These are phyloP conservation scores for Garcia nutans DNA, from an alignment of 345 rosid genomes.

Conservation along the genomic window DNA sequence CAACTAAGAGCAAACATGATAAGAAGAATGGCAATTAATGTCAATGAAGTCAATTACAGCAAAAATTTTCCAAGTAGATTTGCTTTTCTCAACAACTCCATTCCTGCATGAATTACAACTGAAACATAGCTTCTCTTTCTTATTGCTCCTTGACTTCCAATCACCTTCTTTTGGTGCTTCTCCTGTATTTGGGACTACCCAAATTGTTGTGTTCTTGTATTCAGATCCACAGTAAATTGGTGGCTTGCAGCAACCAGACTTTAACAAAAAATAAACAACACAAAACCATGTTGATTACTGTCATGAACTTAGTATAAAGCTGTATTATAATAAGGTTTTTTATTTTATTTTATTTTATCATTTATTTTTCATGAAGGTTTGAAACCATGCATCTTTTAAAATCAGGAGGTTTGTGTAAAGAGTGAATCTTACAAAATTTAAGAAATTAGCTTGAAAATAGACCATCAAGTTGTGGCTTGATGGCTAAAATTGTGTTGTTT, in stretches of 20 bases:
- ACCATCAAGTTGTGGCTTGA: too few relatives aligned
- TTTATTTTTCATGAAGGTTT: too few relatives aligned
- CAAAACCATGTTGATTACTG: too few relatives aligned
- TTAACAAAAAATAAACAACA: background rate
- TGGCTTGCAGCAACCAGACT: slow-evolving; percentile 57
- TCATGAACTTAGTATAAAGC: too few relatives aligned
- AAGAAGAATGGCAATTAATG: slow-evolving; percentile 1
- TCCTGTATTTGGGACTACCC: slow-evolving; percentile 11
- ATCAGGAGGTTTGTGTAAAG: too few relatives aligned
- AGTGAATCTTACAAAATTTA: too few relatives aligned
- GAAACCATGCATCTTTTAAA: too few relatives aligned
- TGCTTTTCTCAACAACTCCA: slow-evolving; percentile 17
- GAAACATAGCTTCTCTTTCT: slow-evolving; percentile 35
- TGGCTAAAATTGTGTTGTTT: too few relatives aligned
- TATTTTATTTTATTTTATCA: too few relatives aligned
- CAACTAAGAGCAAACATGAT: slow-evolving; percentile 8
- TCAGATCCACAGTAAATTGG: slow-evolving; percentile 35
- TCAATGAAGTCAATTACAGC: slow-evolving; percentile 15
- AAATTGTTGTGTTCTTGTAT: slow-evolving; percentile 29
- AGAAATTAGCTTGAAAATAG: too few relatives aligned
- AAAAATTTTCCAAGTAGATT: background rate
- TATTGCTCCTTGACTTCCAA: slow-evolving; percentile 40
- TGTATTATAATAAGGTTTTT: too few relatives aligned
- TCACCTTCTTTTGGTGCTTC: slow-evolving; percentile 12
- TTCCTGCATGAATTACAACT: slow-evolving; percentile 48